phyloP scores from a whole-genome alignment of 768 basidiomycete species.

The Paxillus rubicundulus region DNA sequence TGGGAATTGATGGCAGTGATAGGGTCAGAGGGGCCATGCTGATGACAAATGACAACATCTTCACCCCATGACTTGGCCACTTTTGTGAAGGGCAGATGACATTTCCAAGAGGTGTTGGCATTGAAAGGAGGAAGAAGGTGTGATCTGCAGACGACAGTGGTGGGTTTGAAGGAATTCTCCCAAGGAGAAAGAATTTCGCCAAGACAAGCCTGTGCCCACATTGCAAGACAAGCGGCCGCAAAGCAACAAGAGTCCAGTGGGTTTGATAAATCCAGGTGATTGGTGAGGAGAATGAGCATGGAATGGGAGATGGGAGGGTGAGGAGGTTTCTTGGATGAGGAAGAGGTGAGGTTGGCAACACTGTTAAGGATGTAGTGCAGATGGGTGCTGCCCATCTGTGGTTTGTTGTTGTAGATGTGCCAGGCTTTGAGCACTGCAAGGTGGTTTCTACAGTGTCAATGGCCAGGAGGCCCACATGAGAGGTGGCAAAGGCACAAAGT shows the following conservation, averaged over 20 bases:
- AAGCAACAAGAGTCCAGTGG: too few relatives aligned
- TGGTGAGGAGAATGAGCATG: constrained; percentile 21
- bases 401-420: constrained; percentile 29
- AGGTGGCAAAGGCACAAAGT: constrained; percentile 30
- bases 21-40: constrained; percentile 23
- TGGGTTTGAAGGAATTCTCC: too few relatives aligned
- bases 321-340: constrained; percentile 10
- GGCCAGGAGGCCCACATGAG: neutral
- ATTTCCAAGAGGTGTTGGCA: neutral
- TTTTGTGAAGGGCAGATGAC: constrained; percentile 4
- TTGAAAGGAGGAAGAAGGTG: too few relatives aligned
- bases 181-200: too few relatives aligned
- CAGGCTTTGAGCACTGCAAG: constrained; percentile 26
- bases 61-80: constrained; percentile 19
- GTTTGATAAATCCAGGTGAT: too few relatives aligned
- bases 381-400: constrained; percentile 17
- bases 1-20: constrained; percentile 18
- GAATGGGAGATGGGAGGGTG: constrained; percentile 23
- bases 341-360: constrained; percentile 23
- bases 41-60: constrained; percentile 34
- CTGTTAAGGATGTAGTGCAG: constrained; percentile 27
- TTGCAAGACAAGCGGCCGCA: too few relatives aligned
- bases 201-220: too few relatives aligned
- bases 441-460: neutral
- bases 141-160: too few relatives aligned